These are phyloP conservation scores for Metschnikowia continentalis DNA, from an alignment of 805 yeast species.

Conservation along the genomic window DNA sequence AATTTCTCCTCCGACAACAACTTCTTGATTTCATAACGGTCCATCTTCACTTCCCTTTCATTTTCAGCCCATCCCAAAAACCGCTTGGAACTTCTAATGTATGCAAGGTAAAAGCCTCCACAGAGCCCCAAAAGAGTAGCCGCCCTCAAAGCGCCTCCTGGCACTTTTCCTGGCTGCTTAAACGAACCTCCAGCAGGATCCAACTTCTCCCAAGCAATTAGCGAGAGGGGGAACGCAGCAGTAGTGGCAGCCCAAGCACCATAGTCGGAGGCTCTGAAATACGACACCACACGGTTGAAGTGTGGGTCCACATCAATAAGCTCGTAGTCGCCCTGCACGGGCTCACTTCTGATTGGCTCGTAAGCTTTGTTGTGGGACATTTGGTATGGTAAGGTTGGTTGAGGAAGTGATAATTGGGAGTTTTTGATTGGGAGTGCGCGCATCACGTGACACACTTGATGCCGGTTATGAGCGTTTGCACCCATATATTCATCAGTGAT, in stretches of 20 bases:
- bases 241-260: conserved; percentile 42
- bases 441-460: conserved; percentile 11
- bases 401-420: conserved; percentile 1
- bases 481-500: too few relatives aligned
- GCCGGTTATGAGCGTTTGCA: background rate
- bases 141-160: conserved; percentile 54
- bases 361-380: conserved; percentile 40
- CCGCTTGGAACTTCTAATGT: conserved; percentile 61
- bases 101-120: conserved; percentile 74
- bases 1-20: conserved; percentile 59
- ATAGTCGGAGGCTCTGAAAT: conserved; percentile 67
- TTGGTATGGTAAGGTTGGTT: conserved; percentile 1
- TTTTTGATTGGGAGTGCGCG: conserved; percentile 33
- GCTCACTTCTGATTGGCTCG: conserved; percentile 36
- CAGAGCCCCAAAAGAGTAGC: conserved; percentile 58
- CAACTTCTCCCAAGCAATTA: conserved; percentile 40
- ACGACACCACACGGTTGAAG: conserved; percentile 65
- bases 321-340: conserved; percentile 33
- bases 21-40: conserved; percentile 68
- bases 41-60: conserved; percentile 62
- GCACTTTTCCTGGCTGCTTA: conserved; percentile 47
- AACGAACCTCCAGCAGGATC: conserved; percentile 41
- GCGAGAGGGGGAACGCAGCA: conserved; percentile 40
- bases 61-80: conserved; percentile 80
- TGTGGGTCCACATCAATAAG: conserved; percentile 77